Base-by-base conservation (phyloP, 176 grass and related monocot species). In the Bolboschoenus planiculmis region DNA sequence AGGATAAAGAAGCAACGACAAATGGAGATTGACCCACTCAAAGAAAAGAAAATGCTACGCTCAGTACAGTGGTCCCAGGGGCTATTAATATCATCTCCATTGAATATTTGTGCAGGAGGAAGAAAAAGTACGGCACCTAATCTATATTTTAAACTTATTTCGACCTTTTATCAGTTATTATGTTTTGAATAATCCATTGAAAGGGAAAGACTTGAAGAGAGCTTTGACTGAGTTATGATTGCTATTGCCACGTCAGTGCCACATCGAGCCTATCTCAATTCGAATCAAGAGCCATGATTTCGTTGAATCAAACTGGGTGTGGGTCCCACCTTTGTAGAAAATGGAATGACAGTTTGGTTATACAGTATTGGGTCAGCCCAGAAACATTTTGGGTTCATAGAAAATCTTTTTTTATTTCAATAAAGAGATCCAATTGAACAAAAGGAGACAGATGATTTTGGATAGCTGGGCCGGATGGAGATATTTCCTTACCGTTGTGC, bases 141-240 rank as follows among this genome's bases (percentile, higher is more conserved):
- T 76, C 23, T 75, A 30, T 33, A 11, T 76, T 14, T 68, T 14
- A 1, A 74, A 44, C 11, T 44, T 29, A 4, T 46, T 73, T 21
- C 30, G n/a, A n/a, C n/a, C 21, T 14, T 73, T 73, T 73, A 73
- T 73, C 40, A 7, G 40, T 46, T 47, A 4, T 46, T 43, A 47
- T 73, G 40, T 73, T 73, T 72, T 76, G 72, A 74, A 76, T 76
- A 76, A 50, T 15, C 14, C 14, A 4, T 51, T 21, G 72, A 76
- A 51, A 50, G 31, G 72, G 72, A 76, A 51, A 76, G 72, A 50
- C 44, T 4, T 0, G 43, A 76, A 68, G 24, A 16, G 72, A 50
- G 72, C 72, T 51, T 76, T 76, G 72, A 76, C 44, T 13, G 11
- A 24, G n/a, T n/a, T 48, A 76, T 76, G 24, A 76, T 76, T 76